A percentile compares a stretch with the other conserved stretches of the same genome.
These are phyloP conservation scores for Cucumis cinereus DNA, from an alignment of 306 rosid genomes.

Conservation along the genomic window DNA sequence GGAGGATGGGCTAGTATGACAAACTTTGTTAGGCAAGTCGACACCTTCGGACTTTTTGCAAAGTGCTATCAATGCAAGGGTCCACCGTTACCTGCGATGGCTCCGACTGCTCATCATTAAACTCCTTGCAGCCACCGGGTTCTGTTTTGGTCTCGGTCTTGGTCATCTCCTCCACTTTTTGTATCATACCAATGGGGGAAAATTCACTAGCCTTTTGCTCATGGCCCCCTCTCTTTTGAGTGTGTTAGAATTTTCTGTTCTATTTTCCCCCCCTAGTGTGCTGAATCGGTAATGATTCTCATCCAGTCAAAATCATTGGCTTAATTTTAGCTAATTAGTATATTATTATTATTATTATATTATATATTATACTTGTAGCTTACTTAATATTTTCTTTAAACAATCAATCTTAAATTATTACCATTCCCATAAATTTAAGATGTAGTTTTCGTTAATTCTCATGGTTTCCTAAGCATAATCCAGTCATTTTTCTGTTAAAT, in stretches of 20 bases:
- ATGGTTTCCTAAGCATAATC: not conserved
- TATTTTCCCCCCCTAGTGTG: conserved; percentile 31
- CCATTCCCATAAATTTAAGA: not conserved
- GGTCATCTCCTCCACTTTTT: conserved; percentile 18
- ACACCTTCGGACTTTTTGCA: conserved; percentile 86
- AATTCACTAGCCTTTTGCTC: not conserved
- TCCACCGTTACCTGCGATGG: conserved; percentile 14
- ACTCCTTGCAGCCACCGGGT: not conserved
- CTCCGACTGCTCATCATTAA: conserved; percentile 27
- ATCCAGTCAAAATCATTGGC: conserved; percentile 1
- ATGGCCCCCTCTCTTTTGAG: not conserved
- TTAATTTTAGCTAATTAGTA: conserved; percentile 4
- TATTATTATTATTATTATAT: not conserved
- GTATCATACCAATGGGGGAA: conserved; percentile 33
- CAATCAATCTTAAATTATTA: not conserved
- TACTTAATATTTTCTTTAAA: not conserved
- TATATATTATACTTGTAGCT: not conserved
- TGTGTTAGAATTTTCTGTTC: conserved; percentile 19
- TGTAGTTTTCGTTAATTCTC: not conserved
- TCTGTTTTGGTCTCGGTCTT: not conserved
- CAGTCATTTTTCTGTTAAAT: not conserved
- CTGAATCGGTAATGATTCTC: conserved; percentile 36
- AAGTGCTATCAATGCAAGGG: conserved; percentile 97
- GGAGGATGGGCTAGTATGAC: conserved; percentile 99
- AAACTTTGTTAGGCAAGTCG: conserved; percentile 66